These are phyloP conservation scores for Diplodia mutila DNA, from an alignment of 2,329 filamentous ascomycete genomes.

Conservation along the genomic window DNA sequence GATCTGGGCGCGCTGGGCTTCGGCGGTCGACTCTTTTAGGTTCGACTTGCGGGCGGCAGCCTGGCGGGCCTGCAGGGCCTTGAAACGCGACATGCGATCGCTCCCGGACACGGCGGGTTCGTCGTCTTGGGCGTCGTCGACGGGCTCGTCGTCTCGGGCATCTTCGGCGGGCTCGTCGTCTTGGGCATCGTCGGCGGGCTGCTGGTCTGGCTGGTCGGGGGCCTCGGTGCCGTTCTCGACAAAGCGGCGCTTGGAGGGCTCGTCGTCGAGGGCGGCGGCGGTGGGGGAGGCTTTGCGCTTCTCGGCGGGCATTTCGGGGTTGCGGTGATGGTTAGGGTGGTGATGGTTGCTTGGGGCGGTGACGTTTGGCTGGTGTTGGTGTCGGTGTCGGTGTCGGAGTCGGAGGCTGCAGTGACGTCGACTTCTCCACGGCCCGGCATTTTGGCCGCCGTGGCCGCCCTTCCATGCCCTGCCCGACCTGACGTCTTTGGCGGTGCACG, in stretches of 20 bases:
- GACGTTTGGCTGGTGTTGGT: too few relatives aligned
- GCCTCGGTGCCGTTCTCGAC: constrained; percentile 27
- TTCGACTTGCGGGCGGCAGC: constrained; percentile 22
- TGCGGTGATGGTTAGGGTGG: too few relatives aligned
- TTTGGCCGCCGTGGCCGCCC: constrained; percentile 6
- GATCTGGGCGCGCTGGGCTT: constrained; percentile 55
- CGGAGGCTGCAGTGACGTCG: too few relatives aligned
- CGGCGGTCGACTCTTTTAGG: constrained; percentile 16
- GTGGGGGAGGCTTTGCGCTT: constrained; percentile 44
- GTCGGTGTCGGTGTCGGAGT: too few relatives aligned
- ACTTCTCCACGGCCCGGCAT: neutral
- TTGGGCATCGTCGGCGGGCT: neutral
- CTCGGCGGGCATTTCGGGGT: constrained; percentile 14
- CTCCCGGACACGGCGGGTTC: neutral
- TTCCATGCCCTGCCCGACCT: too few relatives aligned
- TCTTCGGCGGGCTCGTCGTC: neutral
- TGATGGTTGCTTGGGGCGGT: too few relatives aligned
- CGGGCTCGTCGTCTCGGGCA: too few relatives aligned
- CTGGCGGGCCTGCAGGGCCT: constrained; percentile 24
- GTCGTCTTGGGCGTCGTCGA: too few relatives aligned
- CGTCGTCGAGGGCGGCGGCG: constrained; percentile 34
- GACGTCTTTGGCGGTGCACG: constrained; percentile 1
- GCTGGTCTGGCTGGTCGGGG: neutral
- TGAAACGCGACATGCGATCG: constrained; percentile 11
- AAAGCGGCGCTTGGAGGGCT: constrained; percentile 43